These are phyloP conservation scores for Neonectria neomacrospora DNA, from an alignment of 2,329 filamentous ascomycete genomes.

Conservation along the genomic window DNA sequence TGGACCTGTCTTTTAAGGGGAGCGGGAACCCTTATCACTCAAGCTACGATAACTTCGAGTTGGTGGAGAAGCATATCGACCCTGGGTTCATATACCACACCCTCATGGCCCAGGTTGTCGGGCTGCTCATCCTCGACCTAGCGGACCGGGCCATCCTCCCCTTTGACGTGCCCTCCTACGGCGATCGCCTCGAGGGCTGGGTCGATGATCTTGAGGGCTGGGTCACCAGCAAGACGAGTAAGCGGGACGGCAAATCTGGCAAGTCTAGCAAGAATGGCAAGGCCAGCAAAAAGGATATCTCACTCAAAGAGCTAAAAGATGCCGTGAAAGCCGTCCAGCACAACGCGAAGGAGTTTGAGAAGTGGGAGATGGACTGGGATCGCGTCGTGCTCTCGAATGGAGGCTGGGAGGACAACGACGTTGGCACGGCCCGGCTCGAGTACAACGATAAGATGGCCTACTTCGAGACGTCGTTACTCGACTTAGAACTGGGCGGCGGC, in stretches of 20 bases:
- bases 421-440: conserved; percentile 74
- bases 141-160: conserved; percentile 84
- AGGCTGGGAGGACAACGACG: conserved; percentile 78
- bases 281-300: conserved; percentile 31
- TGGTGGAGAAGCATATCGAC: conserved; percentile 84
- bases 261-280: conserved; percentile 31
- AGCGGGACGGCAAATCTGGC: conserved; percentile 40
- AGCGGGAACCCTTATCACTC: conserved; percentile 77
- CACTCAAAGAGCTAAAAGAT: conserved; percentile 54
- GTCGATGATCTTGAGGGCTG: conserved; percentile 74
- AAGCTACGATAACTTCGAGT: conserved; percentile 90
- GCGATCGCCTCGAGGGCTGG: conserved; percentile 71
- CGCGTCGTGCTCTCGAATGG: conserved; percentile 74
- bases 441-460: conserved; percentile 83
- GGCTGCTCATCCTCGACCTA: conserved; percentile 85
- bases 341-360: conserved; percentile 68
- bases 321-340: conserved; percentile 70
- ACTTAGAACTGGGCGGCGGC: conserved; percentile 76
- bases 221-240: conserved; percentile 61
- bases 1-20: conserved; percentile 84
- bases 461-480: conserved; percentile 87
- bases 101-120: conserved; percentile 81
- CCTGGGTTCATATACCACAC: conserved; percentile 85
- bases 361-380: conserved; percentile 84
- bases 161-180: conserved; percentile 82